phyloP scores from a whole-genome alignment of 129 eudicot genomes.

The Lactuca saligna region DNA sequence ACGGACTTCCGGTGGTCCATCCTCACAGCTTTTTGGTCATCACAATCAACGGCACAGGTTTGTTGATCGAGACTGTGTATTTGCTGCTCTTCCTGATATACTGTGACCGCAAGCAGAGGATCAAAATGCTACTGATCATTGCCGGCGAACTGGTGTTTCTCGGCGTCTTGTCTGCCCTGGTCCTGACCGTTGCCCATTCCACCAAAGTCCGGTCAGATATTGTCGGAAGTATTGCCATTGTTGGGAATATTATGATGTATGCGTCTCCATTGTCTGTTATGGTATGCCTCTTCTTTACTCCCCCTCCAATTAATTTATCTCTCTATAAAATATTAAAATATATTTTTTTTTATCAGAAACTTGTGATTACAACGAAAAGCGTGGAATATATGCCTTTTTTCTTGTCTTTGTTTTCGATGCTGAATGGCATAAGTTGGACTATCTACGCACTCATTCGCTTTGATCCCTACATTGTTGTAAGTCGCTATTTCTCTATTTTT shows the following conservation, averaged over 20 bases:
- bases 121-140: slow-evolving; percentile 34
- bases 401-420: slow-evolving; percentile 60
- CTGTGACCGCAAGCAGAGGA: slow-evolving; percentile 44
- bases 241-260: slow-evolving; percentile 68
- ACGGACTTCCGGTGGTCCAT: slow-evolving; percentile 80
- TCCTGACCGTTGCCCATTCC: slow-evolving; percentile 46
- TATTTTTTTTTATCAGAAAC: slow-evolving; percentile 40
- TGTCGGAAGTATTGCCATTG: slow-evolving; percentile 64
- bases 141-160: slow-evolving; percentile 48
- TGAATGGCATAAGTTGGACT: slow-evolving; percentile 76
- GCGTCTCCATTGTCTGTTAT: slow-evolving; percentile 87
- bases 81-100: slow-evolving; percentile 52
- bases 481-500: neutral
- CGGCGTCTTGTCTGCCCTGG: slow-evolving; percentile 35
- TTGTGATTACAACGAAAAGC: slow-evolving; percentile 81
- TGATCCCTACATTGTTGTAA: slow-evolving; percentile 71
- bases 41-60: slow-evolving; percentile 72
- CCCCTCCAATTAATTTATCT: neutral
- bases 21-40: slow-evolving; percentile 45
- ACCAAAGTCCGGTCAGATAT: slow-evolving; percentile 50
- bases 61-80: slow-evolving; percentile 56
- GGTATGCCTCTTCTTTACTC: slow-evolving; percentile 39
- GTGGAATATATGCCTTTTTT: slow-evolving; percentile 91
- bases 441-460: slow-evolving; percentile 66
- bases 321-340: neutral